These are phyloP conservation scores for Mycogone perniciosa DNA, from an alignment of 2,329 filamentous ascomycete genomes.

Conservation along the genomic window DNA sequence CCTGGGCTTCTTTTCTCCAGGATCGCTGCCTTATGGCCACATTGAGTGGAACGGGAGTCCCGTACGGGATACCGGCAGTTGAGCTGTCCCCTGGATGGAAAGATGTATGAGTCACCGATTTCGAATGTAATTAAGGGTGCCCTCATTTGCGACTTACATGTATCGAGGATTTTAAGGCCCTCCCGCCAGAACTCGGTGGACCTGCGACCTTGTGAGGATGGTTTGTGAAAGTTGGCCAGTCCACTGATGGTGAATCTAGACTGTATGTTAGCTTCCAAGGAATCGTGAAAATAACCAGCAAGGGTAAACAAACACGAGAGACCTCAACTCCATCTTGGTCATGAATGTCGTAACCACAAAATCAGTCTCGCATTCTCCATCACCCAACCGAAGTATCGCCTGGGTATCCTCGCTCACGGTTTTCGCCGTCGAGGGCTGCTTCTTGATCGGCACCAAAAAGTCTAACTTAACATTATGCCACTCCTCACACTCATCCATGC, in stretches of 20 bases:
- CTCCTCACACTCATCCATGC: slow-evolving; percentile 51
- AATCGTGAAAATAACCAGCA: neutral
- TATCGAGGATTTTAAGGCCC: slow-evolving; percentile 40
- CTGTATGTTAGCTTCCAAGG: slow-evolving; percentile 14
- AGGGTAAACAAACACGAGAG: slow-evolving; percentile 42
- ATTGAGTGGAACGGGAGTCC: slow-evolving; percentile 46
- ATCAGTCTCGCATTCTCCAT: slow-evolving; percentile 40
- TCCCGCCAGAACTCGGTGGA: slow-evolving; percentile 37
- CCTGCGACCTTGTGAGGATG: slow-evolving; percentile 26
- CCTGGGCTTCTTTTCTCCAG: slow-evolving; percentile 61
- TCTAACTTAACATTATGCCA: slow-evolving; percentile 44
- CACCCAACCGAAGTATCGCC: slow-evolving; percentile 45
- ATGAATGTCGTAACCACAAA: slow-evolving; percentile 55
- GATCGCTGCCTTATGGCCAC: slow-evolving; percentile 52
- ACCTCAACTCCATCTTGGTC: slow-evolving; percentile 52
- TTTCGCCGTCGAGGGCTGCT: slow-evolving; percentile 39
- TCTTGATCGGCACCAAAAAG: slow-evolving; percentile 50
- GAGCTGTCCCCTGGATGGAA: slow-evolving; percentile 31
- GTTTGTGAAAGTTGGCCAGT: slow-evolving; percentile 38
- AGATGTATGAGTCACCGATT: slow-evolving; percentile 8
- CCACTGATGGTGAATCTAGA: slow-evolving; percentile 50
- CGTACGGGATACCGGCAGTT: slow-evolving; percentile 31
- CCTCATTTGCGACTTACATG: slow-evolving; percentile 32
- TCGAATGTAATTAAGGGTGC: neutral
- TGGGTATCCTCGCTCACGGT: slow-evolving; percentile 53